These are phyloP conservation scores for Globisporangium mamillatum DNA, from an alignment of 352 stramenopile species.

Conservation along the genomic window DNA sequence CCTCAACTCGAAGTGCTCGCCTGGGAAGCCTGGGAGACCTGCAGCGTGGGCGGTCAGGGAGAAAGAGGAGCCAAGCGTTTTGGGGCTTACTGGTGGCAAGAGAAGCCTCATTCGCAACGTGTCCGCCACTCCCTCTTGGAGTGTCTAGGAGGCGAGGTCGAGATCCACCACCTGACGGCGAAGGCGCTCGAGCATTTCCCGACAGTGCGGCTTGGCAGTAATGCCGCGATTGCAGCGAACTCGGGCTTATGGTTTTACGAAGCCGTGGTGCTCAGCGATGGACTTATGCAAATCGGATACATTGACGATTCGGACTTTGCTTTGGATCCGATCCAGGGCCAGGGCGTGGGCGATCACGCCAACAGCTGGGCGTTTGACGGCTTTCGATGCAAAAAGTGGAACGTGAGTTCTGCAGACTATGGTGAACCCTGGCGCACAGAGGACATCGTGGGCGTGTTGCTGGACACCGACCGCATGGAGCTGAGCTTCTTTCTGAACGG, in stretches of 20 bases:
- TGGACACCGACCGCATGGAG: constrained; percentile 82
- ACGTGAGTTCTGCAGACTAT: constrained; percentile 79
- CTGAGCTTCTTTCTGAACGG: constrained; percentile 93
- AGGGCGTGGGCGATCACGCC: constrained; percentile 89
- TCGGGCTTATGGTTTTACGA: constrained; percentile 90
- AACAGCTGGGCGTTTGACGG: constrained; percentile 92
- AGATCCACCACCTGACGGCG: constrained; percentile 49
- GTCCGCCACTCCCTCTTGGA: constrained; percentile 29
- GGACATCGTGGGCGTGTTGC: constrained; percentile 84
- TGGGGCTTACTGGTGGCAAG: constrained; percentile 25
- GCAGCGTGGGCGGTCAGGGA: background rate
- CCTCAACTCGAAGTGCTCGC: constrained; percentile 33
- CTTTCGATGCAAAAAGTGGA: constrained; percentile 89
- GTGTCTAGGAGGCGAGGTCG: constrained; percentile 65
- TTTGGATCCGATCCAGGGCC: constrained; percentile 77
- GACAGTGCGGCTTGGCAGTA: constrained; percentile 48
- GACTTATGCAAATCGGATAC: constrained; percentile 94
- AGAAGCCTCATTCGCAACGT: background rate
- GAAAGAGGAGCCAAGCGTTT: background rate
- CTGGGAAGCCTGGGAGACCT: constrained; percentile 18
- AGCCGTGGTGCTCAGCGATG: constrained; percentile 84
- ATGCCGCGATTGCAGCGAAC: constrained; percentile 43
- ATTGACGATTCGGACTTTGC: constrained; percentile 85
- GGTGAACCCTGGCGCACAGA: constrained; percentile 73
- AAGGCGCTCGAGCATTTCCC: constrained; percentile 79